A percentile compares a stretch with the other conserved stretches of the same genome.
phyloP scores from a whole-genome alignment of 108 stramenopile genomes.

The Fistulifera solaris region DNA sequence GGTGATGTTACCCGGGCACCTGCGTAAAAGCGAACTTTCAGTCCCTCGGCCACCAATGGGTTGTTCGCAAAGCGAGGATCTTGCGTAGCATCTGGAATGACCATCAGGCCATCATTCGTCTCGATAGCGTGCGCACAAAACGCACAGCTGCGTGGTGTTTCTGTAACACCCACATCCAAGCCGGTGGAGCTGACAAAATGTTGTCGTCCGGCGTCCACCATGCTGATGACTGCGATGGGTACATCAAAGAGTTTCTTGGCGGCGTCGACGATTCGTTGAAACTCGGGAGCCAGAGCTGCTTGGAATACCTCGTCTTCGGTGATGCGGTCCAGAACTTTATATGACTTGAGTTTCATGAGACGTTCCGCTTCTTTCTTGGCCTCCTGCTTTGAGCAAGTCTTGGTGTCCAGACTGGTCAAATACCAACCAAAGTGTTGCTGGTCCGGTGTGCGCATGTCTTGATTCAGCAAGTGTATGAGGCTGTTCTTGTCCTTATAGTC shows the following conservation, averaged over 20 bases:
- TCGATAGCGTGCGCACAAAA: constrained; percentile 80
- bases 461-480: no score
- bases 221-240: constrained; percentile 42
- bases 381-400: no score
- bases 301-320: no score
- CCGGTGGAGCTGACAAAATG: constrained; percentile 77
- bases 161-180: constrained; percentile 42
- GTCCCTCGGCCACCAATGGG: constrained; percentile 62
- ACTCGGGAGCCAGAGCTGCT: neutral
- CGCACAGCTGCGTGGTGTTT: constrained; percentile 69
- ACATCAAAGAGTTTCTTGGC: constrained; percentile 38
- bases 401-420: no score
- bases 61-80: constrained; percentile 66
- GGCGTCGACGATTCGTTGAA: constrained; percentile 8
- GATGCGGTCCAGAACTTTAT: no score
- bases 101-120: constrained; percentile 34
- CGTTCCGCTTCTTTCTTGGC: no score
- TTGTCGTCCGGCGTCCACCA: constrained; percentile 50
- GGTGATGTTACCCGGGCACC: constrained; percentile 48
- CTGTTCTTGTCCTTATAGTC: no score
- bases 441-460: no score
- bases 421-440: no score
- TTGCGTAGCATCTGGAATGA: constrained; percentile 55
- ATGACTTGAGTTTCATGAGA: no score
- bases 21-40: constrained; percentile 80